Evolutionary conservation across 1,284 basidiomycete genomes (phyloP), one percentile per base, ranked within the genome.

Genomic region (Boletus mariae): DNA sequence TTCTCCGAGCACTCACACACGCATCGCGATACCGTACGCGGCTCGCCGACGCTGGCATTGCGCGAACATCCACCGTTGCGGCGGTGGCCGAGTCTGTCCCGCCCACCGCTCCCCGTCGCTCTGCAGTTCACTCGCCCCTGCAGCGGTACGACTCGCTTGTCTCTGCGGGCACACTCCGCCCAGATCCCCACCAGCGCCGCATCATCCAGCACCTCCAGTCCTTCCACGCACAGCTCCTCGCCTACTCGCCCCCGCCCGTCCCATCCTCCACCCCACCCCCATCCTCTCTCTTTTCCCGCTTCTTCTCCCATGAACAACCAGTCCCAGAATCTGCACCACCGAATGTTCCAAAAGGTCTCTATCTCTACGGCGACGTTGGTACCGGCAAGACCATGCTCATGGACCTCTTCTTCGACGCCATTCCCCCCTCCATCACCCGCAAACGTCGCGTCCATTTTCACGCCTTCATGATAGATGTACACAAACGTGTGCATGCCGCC

Each of bases 341-440:
- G 20, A 69, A 80, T 47, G 78, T 83, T 1, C 96, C 95, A 0
- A 89, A 89, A 61, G 93, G 95, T 11, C 78, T 99, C 25, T 99
- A 99, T 72, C 84, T 99, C n/a, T 94, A 92, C 69, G 97, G 97
- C 37, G 92, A 94, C 60, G 97, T 99, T 52, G 96, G 96, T 1
- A 98, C 95, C 5, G 96, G 97, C 25, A 94, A 94, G 79, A 92
- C 92, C 1, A 98, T 99, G 95, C 85, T 99, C 57, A 99, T 99
- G 97, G 97, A 99, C 71, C 77, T 99, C 17, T 97, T 99, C 73
- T 94, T 93, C 76, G 85, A 90, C 57, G 90, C 94, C 1, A 81
- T 99, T 1, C 94, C 95, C 0, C 64, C 78, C 0, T 82, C 85
- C 57, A 80, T 95, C 58, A 83, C 73, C 42, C 79, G 81, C 55